phyloP scores from a whole-genome alignment of 148 eudicot species.

The Mesembryanthemum crystallinum region DNA sequence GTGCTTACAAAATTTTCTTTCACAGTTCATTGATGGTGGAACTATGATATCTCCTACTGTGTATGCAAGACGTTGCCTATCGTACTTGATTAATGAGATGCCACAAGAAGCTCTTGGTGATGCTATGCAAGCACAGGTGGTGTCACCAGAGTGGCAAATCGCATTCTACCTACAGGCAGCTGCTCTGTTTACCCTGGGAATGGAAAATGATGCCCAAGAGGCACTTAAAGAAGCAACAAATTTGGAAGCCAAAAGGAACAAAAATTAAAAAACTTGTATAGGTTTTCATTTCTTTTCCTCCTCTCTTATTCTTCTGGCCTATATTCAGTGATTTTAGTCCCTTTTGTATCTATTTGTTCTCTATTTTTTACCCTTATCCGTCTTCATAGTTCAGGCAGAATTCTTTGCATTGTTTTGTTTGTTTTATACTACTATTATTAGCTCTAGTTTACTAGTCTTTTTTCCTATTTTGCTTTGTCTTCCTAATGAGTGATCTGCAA shows the following conservation, averaged over 20 bases:
- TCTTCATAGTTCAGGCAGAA: background rate
- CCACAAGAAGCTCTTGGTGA: conserved; percentile 73
- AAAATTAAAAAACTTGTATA: conserved; percentile 34
- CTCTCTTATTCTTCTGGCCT: background rate
- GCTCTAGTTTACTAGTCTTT: background rate
- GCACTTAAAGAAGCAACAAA: conserved; percentile 61
- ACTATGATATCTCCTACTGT: conserved; percentile 63
- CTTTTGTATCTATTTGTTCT: background rate
- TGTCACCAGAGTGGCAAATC: conserved; percentile 68
- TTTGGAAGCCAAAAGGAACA: conserved; percentile 45
- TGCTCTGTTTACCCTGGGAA: conserved; percentile 66
- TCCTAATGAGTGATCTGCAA: too few relatives aligned
- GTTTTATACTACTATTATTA: background rate
- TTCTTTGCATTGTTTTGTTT: conserved; percentile 1
- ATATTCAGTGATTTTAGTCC: background rate
- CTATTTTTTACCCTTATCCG: background rate
- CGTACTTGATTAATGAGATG: conserved; percentile 57
- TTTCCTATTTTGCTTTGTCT: background rate
- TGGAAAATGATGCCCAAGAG: conserved; percentile 67
- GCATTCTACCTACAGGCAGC: conserved; percentile 78
- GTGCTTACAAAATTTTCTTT: background rate
- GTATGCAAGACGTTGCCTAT: conserved; percentile 58
- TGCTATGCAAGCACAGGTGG: conserved; percentile 72
- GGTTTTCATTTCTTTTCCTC: background rate
- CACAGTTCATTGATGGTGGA: conserved; percentile 58